Percentiles rank a stretch among this genome's conserved stretches.
These are phyloP conservation scores for Scleroderma citrinum DNA, from an alignment of 768 basidiomycete genomes.

Conservation along the genomic window DNA sequence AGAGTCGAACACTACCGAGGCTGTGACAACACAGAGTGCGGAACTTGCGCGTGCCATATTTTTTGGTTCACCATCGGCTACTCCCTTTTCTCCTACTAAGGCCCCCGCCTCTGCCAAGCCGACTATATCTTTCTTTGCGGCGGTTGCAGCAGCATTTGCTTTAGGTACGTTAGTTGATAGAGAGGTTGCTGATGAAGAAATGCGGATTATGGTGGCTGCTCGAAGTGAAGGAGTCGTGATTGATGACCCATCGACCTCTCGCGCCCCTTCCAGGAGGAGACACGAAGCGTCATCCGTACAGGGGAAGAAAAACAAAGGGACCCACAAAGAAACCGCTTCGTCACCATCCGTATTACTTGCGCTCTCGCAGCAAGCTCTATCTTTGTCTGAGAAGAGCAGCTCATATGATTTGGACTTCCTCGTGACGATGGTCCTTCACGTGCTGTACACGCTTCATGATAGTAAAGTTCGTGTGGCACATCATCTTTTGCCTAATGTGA, in stretches of 20 bases:
- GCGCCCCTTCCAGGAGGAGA: constrained; percentile 17
- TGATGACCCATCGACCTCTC: constrained; percentile 18
- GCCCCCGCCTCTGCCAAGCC: constrained; percentile 11
- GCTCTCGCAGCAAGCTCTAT: constrained; percentile 44
- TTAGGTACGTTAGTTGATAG: constrained; percentile 44
- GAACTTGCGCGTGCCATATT: constrained; percentile 28
- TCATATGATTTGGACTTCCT: constrained; percentile 53
- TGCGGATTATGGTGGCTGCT: constrained; percentile 15
- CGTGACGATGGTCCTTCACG: constrained; percentile 51
- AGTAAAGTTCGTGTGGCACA: constrained; percentile 39
- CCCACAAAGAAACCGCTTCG: constrained; percentile 24
- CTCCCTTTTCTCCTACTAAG: constrained; percentile 8
- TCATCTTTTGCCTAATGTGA: constrained; percentile 23
- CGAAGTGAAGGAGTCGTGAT: constrained; percentile 15
- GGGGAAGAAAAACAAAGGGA: constrained; percentile 22
- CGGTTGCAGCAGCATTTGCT: constrained; percentile 53
- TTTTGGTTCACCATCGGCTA: constrained; percentile 16
- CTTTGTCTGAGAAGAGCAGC: constrained; percentile 36
- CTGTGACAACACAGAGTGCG: constrained; percentile 12
- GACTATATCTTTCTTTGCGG: constrained; percentile 47
- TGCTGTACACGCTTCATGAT: constrained; percentile 49
- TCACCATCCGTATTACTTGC: constrained; percentile 38
- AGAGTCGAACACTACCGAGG: constrained; percentile 16
- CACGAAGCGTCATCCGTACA: constrained; percentile 10
- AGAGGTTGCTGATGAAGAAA: constrained; percentile 24